Base-by-base conservation (phyloP, 1,284 basidiomycete species). In the Pterula multifida region DNA sequence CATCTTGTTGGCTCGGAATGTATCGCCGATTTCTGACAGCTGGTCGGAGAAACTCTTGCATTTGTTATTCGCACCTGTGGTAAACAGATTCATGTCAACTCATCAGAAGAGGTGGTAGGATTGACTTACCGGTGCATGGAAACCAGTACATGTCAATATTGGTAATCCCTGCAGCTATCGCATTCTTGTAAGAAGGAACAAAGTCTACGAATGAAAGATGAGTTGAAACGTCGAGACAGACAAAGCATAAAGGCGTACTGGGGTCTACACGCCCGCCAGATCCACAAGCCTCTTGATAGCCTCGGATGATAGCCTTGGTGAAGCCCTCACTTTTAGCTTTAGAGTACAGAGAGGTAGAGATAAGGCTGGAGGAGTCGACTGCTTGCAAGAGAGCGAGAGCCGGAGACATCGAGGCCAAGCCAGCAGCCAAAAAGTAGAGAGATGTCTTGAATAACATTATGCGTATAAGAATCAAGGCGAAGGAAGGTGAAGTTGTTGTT, bases 131-230 rank as follows among this genome's bases (percentile, higher is more conserved):
- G 36, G 57, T 58, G 52, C 58, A 60, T 0, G 57, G 58, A 56
- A 58, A 60, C 58, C 57, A 60, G 48, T 60, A 58, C 51, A 52
- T 58, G 52, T 60, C 58, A 36, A 60, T 60, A 50, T 60, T 49
- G 26, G 58, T 58, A 47, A 52, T 51, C 3, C 58, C 58, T 2
- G 59, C 59, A 1, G 59, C 56, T 3, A 55, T 53, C 0, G 58
- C 58, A 28, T 60, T 60, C 36, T 57, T 59, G 52, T 60, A 60
- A 2, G 58, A 55, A 0, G 39, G 26, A 26, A 60, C 57, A 32
- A 60, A 60, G 53, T 60, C 39, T 42, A 22, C 39, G n/a, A 42
- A 6, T n/a, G 39, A 11, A 17, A 42, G 39, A 6, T 42, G 6
- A 17, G 17, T 9, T 42, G 9, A 17, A 17, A 42, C 39, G 17